Base-by-base conservation (phyloP, 1,284 basidiomycete genomes). In the Anthracocystis panici-leucophaei region DNA sequence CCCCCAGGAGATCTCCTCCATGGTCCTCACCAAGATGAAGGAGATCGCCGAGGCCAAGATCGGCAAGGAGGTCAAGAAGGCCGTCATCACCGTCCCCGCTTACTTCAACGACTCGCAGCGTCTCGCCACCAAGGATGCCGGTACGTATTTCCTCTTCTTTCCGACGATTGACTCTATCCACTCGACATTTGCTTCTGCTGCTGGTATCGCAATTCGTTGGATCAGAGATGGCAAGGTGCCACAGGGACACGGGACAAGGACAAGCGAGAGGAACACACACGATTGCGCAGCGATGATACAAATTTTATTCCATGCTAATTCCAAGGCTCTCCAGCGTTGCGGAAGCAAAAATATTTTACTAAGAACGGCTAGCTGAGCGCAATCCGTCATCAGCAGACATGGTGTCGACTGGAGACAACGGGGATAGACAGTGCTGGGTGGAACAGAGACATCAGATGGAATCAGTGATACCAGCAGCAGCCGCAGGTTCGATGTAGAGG, bases 1-100 rank as follows among this genome's bases (percentile, higher is more conserved):
- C 60, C 89, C 89, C 65, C 88, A 89, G 86, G 89, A 90, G 86
- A 96, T 99, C 86, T 98, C 96, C 20, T 92, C 96, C 78, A 98
- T 99, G 96, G 95, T 99, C 81, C 91, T 99, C 82, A 90, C 89
- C 83, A 99, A 98, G 89, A 97, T 99, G 94, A 98, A 96, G 91
- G 96, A 90, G 86, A 89, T 88, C 82, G 88, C 89, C 59, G 89
- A 90, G 87, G 88, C 89, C 82, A 89, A 90, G 87, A 87, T 90
- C 73, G 89, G 89, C 82, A 89, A 89, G 87, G 87, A 87, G 66
- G 89, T 90, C 86, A 89, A 88, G 87, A 90, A 90, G 88, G 89
- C 89, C 75, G 89, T 90, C 80, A 88, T 90, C 84, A 90, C 89
- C 92, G 89, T 90, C 82, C 89, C 89, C 74, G 89, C 89, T 81